These are phyloP conservation scores for Trichoderma asperelloides DNA, from an alignment of 495 filamentous ascomycete species.

Conservation along the genomic window DNA sequence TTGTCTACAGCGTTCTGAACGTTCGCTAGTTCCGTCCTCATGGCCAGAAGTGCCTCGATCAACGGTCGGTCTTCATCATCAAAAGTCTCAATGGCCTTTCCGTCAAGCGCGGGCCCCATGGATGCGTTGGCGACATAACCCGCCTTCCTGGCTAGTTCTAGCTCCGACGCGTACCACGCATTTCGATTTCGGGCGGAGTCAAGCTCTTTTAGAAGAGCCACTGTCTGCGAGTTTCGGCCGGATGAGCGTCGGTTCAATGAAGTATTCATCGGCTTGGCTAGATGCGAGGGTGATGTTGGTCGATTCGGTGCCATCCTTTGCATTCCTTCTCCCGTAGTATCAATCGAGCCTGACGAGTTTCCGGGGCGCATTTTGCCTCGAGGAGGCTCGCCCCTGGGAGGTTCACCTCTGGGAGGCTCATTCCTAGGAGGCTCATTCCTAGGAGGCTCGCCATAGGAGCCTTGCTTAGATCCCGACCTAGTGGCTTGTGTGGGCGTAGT, in stretches of 20 bases:
- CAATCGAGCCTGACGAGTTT: conserved; percentile 30
- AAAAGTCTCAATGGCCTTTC: conserved; percentile 64
- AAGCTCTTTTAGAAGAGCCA: conserved; percentile 68
- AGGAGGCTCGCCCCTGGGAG: neutral
- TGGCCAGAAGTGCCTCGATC: conserved; percentile 84
- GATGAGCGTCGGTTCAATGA: conserved; percentile 40
- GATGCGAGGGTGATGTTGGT: conserved; percentile 43
- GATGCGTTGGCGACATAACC: conserved; percentile 72
- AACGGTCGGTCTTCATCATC: conserved; percentile 85
- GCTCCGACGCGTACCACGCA: conserved; percentile 93
- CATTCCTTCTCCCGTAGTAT: conserved; percentile 35
- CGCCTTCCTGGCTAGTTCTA: conserved; percentile 79
- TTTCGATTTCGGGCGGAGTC: conserved; percentile 75
- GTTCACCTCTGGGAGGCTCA: neutral
- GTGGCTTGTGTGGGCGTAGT: conserved; percentile 23
- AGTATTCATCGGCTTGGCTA: conserved; percentile 42
- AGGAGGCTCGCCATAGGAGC: neutral
- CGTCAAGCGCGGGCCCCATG: conserved; percentile 65
- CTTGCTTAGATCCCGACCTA: neutral
- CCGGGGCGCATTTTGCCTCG: neutral
- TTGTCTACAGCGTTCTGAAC: conserved; percentile 81
- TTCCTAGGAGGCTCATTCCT: neutral
- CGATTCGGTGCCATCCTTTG: conserved; percentile 31
- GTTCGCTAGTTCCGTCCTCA: conserved; percentile 74
- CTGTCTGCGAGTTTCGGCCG: conserved; percentile 47